Base-by-base conservation (phyloP, 345 rosid species). In the Physaria fendleri region DNA sequence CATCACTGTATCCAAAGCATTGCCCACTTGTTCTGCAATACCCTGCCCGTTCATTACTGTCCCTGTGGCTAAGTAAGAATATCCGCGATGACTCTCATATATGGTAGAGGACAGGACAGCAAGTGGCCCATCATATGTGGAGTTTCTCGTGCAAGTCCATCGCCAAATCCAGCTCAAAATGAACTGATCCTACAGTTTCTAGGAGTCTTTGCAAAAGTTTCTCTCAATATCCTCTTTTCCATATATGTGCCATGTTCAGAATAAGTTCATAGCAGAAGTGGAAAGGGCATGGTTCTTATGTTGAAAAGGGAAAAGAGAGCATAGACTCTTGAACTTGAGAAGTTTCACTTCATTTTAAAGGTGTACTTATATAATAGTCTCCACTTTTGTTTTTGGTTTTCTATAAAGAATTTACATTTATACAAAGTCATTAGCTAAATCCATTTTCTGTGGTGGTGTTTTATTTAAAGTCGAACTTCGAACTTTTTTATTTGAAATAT, bases 161-260 rank as follows among this genome's bases (percentile, higher is more conserved):
- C 85, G 95, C 29, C 97, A 89, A 69, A 93, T 93, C 75, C 95
- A 87, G 74, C 72, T 78, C 56, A 93, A 87, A 68, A 93, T 93
- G 94, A 72, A 83, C 46, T 71, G 82, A 69, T 35, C 42, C 18
- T 53, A n/a, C n/a, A n/a, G n/a, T 22, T 53, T 12, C 10, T 34
- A 66, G 32, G 32, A 59, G 24, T 50, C 13, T 15, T 20, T 59
- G 10, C 65, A 59, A 23, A 40, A 49, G 28, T 43, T 25, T 51
- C 32, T 67, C 53, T 32, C 8, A 29, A 0, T 38, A 23, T 60
- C 55, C 17, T 45, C 44, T 40, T 12, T 14, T 42, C 27, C 14
- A n/a, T 11, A 1, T 51, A 21, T 44, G 22, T 38, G 3, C 48
- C 51, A 48, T 57, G 52, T 39, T 46, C 11, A 42, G 45, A 56